A percentile compares a stretch with the other conserved stretches of the same genome.
phyloP scores from a whole-genome alignment of 257 asterid species.

The Fraxinus cuspidata region DNA sequence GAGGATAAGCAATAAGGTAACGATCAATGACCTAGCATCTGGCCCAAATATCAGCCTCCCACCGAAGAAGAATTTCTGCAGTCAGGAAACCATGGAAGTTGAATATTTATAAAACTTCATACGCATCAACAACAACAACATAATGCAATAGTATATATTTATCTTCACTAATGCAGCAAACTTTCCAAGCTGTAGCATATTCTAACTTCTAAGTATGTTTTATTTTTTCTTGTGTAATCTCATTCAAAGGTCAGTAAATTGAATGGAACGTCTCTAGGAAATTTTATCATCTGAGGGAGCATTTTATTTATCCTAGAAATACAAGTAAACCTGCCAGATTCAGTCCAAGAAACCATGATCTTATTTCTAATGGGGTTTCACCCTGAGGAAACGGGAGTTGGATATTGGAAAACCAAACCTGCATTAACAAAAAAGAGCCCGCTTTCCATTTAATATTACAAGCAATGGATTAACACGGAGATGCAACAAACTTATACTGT shows the following conservation, averaged over 20 bases:
- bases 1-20: slow-evolving; percentile 57
- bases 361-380: neutral
- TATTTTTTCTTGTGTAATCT: neutral
- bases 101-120: neutral
- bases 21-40: slow-evolving; percentile 61
- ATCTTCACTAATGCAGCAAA: neutral
- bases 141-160: neutral
- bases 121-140: neutral
- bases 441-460: neutral
- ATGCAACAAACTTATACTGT: neutral
- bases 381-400: neutral
- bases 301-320: neutral
- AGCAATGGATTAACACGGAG: neutral
- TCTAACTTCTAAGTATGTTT: neutral
- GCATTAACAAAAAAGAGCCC: neutral
- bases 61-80: slow-evolving; percentile 67
- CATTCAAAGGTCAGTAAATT: neutral
- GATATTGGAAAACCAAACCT: neutral
- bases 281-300: neutral
- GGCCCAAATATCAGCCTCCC: slow-evolving; percentile 84
- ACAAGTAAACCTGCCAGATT: neutral
- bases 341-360: neutral
- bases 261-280: neutral
- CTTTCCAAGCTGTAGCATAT: neutral
- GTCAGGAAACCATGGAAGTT: neutral